Evolutionary conservation across 1,284 basidiomycete species (phyloP).

Genomic region (Naganishia albida): DNA sequence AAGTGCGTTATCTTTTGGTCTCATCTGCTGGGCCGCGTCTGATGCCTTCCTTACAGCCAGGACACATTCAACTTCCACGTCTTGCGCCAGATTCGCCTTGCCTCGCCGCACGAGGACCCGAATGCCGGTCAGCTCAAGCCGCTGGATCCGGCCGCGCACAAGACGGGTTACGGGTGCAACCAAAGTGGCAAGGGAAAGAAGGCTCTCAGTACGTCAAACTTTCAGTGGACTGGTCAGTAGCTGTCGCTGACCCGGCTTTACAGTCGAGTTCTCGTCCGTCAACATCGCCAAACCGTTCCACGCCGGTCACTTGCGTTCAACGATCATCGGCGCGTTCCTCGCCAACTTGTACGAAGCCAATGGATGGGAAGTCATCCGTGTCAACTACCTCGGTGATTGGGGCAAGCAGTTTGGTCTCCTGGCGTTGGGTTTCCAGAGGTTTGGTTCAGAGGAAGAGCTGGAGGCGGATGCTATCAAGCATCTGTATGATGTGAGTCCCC

Average conservation of each 20-base stretch:
- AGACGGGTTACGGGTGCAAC: constrained; percentile 73
- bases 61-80: constrained; percentile 71
- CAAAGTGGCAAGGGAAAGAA: constrained; percentile 76
- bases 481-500: constrained; percentile 66
- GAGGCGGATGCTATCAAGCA: constrained; percentile 91
- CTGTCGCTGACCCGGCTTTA: neutral
- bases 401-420: constrained; percentile 85
- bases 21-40: neutral
- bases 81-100: constrained; percentile 77
- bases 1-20: constrained; percentile 53
- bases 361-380: constrained; percentile 85
- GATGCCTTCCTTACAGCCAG: constrained; percentile 40
- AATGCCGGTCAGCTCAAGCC: constrained; percentile 41
- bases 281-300: constrained; percentile 99
- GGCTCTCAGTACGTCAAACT: constrained; percentile 56
- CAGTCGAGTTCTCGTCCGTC: constrained; percentile 85
- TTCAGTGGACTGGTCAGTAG: neutral
- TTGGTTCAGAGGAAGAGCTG: constrained; percentile 81
- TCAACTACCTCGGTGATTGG: constrained; percentile 97
- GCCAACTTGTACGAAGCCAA: constrained; percentile 87
- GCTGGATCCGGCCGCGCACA: constrained; percentile 58
- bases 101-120: constrained; percentile 54
- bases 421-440: constrained; percentile 87
- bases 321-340: constrained; percentile 95
- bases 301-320: constrained; percentile 93